These are phyloP conservation scores for Penicillium chermesinum DNA, from an alignment of 495 filamentous ascomycete species.

Conservation along the genomic window DNA sequence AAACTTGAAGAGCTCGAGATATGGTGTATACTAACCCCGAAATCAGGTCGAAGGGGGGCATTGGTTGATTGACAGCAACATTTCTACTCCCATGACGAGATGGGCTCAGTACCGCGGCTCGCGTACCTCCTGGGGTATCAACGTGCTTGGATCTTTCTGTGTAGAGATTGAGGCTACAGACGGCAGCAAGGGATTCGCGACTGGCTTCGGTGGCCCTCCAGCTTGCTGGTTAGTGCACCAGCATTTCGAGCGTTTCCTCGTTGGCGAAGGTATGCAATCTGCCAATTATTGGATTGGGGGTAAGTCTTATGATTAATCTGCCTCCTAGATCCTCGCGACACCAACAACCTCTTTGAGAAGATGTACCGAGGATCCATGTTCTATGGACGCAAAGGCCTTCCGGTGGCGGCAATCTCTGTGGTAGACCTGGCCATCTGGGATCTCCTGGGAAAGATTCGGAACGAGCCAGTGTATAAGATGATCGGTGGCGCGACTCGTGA, in stretches of 20 bases:
- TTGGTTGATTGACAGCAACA: constrained; percentile 87
- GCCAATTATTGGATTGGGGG: background rate
- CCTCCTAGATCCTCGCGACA: constrained; percentile 69
- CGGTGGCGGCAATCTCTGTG: constrained; percentile 85
- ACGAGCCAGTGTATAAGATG: constrained; percentile 90
- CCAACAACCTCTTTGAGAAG: constrained; percentile 84
- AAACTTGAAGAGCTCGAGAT: background rate
- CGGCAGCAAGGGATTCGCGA: constrained; percentile 87
- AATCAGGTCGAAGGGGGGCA: constrained; percentile 69
- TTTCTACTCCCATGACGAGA: constrained; percentile 83
- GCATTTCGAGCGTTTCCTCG: constrained; percentile 86
- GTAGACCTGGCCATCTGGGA: constrained; percentile 93
- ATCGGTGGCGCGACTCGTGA: constrained; percentile 82
- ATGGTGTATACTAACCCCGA: constrained; percentile 3
- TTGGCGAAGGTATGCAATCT: constrained; percentile 57
- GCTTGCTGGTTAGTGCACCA: constrained; percentile 89
- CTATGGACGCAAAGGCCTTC: constrained; percentile 87
- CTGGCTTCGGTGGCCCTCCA: constrained; percentile 87
- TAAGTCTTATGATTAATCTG: background rate
- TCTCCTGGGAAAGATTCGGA: constrained; percentile 79
- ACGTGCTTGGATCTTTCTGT: constrained; percentile 88
- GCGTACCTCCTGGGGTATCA: constrained; percentile 91
- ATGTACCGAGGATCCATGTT: constrained; percentile 96
- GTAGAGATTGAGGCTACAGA: constrained; percentile 86
- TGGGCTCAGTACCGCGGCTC: constrained; percentile 85